phyloP scores from a whole-genome alignment of 345 rosid species.

The Sonneratia caseolaris region DNA sequence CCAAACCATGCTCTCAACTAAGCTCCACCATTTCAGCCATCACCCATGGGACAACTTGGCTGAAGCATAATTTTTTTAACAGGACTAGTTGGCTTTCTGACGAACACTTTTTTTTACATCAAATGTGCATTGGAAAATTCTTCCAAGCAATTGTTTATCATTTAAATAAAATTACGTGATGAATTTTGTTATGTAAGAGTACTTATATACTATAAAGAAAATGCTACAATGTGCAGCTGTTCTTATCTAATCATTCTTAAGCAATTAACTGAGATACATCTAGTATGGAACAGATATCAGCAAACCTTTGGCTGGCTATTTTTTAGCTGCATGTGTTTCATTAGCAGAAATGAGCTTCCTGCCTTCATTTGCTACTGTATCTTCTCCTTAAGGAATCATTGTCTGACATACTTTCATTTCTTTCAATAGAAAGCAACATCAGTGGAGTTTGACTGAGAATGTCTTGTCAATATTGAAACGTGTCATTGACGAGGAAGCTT shows the following conservation, averaged over 20 bases:
- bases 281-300: background rate
- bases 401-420: conserved; percentile 8
- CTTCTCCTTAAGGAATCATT: background rate
- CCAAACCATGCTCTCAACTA: background rate
- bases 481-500: conserved; percentile 61
- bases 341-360: background rate
- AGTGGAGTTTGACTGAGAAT: conserved; percentile 43
- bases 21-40: background rate
- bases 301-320: background rate
- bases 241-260: background rate
- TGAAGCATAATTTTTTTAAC: background rate
- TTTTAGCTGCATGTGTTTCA: background rate
- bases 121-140: background rate
- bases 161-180: background rate
- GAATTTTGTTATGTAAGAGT: background rate
- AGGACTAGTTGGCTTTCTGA: background rate
- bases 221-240: background rate
- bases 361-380: background rate
- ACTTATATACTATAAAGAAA: background rate
- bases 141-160: background rate
- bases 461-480: conserved; percentile 54
- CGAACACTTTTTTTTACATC: background rate
- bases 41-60: background rate
- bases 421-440: conserved; percentile 51
- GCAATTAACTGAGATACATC: background rate